phyloP scores from a whole-genome alignment of 306 rosid genomes.

The Dalbergia cochinchinensis region DNA sequence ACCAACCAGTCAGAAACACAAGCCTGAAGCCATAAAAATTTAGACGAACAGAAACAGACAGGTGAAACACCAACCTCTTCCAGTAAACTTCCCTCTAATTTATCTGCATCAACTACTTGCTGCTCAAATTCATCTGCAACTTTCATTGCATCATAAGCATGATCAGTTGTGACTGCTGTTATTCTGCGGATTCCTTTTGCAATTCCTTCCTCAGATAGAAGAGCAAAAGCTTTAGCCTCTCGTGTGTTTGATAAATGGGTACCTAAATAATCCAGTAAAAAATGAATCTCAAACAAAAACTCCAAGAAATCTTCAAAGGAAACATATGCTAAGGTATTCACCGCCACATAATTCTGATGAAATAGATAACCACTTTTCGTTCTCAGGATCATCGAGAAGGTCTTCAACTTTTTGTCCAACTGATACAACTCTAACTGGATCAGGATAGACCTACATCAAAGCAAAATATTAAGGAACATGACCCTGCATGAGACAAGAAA shows the following conservation, averaged over 20 bases:
- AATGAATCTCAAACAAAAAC: constrained; percentile 39
- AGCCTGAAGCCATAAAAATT: constrained; percentile 17
- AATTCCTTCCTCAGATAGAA: constrained; percentile 96
- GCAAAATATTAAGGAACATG: constrained; percentile 38
- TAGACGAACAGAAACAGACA: constrained; percentile 8
- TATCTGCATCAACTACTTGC: constrained; percentile 75
- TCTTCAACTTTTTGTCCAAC: constrained; percentile 90
- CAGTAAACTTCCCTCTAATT: constrained; percentile 70
- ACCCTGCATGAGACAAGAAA: constrained; percentile 36
- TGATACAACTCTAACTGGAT: constrained; percentile 92
- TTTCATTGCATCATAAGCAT: constrained; percentile 71
- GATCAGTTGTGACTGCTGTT: constrained; percentile 90
- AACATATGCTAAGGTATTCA: constrained; percentile 44
- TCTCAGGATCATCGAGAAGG: constrained; percentile 80
- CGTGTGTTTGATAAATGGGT: constrained; percentile 92
- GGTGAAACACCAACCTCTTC: constrained; percentile 78
- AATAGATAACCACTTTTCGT: constrained; percentile 75
- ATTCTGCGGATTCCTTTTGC: constrained; percentile 95
- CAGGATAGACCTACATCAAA: constrained; percentile 86
- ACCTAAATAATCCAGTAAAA: constrained; percentile 60
- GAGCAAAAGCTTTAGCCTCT: constrained; percentile 94
- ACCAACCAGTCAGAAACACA: constrained; percentile 26
- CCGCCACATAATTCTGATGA: constrained; percentile 97
- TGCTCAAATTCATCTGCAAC: constrained; percentile 75
- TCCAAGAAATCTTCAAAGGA: constrained; percentile 32